These are phyloP conservation scores for Debaryomyces psychrophilus DNA, from an alignment of 1,139 yeast genomes.

Conservation along the genomic window DNA sequence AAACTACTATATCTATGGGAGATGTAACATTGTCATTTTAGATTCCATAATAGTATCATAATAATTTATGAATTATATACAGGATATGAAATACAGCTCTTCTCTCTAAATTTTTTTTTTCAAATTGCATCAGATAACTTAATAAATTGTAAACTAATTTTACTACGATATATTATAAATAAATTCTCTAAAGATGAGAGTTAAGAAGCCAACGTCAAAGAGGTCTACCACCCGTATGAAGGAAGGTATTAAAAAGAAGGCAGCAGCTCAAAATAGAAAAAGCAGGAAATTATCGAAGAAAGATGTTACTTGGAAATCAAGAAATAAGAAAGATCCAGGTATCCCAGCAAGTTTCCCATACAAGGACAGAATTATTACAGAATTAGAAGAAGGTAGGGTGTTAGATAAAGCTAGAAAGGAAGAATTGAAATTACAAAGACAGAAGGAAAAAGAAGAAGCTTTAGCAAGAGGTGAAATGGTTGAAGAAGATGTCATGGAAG, in stretches of 20 bases:
- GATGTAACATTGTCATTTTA: too few relatives aligned
- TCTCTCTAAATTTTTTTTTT: constrained; percentile 8
- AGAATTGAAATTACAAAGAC: constrained; percentile 47
- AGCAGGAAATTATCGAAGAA: constrained; percentile 80
- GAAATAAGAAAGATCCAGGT: constrained; percentile 83
- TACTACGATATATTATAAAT: background rate
- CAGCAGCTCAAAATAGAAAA: constrained; percentile 88
- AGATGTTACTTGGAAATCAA: constrained; percentile 92
- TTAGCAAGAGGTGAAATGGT: constrained; percentile 45
- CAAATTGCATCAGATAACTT: background rate
- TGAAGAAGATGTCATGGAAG: constrained; percentile 41
- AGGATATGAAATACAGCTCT: constrained; percentile 1
- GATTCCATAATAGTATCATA: background rate
- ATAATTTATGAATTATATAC: background rate
- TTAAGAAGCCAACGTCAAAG: constrained; percentile 75
- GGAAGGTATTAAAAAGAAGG: constrained; percentile 95
- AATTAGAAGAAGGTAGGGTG: constrained; percentile 75
- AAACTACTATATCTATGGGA: background rate
- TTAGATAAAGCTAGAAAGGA: constrained; percentile 64
- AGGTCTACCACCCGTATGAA: constrained; percentile 89
- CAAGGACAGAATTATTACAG: constrained; percentile 78
- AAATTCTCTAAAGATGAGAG: constrained; percentile 38
- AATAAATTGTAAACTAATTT: background rate
- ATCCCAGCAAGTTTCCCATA: constrained; percentile 95
- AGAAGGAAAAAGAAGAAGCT: constrained; percentile 52